Percentiles rank a stretch among this genome's conserved stretches.
Evolutionary conservation across 1,284 basidiomycete genomes (phyloP).

Genomic region (Thecaphora thlaspeos): DNA sequence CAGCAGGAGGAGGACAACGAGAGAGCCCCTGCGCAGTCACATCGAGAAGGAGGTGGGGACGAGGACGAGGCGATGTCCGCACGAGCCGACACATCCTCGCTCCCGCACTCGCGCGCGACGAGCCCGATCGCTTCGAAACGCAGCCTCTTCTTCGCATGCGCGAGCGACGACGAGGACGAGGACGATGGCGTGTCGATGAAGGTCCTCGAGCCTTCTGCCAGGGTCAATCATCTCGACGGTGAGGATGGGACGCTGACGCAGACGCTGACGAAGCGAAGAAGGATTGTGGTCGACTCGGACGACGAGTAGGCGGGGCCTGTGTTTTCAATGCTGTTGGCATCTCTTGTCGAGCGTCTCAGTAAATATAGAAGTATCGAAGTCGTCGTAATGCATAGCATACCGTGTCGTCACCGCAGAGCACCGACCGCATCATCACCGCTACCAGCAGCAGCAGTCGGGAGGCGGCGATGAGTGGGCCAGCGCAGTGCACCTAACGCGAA

Average conservation of each 20-base stretch:
- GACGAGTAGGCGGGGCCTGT: too few relatives aligned
- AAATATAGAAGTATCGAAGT: too few relatives aligned
- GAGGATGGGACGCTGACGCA: background rate
- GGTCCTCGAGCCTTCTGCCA: background rate
- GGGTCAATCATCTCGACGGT: too few relatives aligned
- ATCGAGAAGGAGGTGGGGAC: conserved; percentile 1
- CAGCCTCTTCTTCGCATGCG: conserved; percentile 1
- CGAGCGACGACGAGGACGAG: conserved; percentile 7
- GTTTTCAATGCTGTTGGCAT: too few relatives aligned
- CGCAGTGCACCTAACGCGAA: too few relatives aligned
- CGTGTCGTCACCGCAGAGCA: too few relatives aligned
- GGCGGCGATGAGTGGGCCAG: too few relatives aligned
- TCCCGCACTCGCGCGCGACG: background rate
- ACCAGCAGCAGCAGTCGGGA: too few relatives aligned
- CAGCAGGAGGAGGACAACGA: background rate
- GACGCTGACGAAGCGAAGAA: background rate
- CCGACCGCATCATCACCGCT: too few relatives aligned
- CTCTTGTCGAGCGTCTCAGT: too few relatives aligned
- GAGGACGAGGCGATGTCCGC: background rate
- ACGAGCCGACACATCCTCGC: background rate
- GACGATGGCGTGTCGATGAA: conserved; percentile 11
- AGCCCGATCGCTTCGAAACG: background rate
- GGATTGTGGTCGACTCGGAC: background rate
- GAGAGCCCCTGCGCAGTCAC: conserved; percentile 1
- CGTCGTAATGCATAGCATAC: too few relatives aligned